These are phyloP conservation scores for Colletotrichum somersetense DNA, from an alignment of 2,329 filamentous ascomycete genomes.

Conservation along the genomic window DNA sequence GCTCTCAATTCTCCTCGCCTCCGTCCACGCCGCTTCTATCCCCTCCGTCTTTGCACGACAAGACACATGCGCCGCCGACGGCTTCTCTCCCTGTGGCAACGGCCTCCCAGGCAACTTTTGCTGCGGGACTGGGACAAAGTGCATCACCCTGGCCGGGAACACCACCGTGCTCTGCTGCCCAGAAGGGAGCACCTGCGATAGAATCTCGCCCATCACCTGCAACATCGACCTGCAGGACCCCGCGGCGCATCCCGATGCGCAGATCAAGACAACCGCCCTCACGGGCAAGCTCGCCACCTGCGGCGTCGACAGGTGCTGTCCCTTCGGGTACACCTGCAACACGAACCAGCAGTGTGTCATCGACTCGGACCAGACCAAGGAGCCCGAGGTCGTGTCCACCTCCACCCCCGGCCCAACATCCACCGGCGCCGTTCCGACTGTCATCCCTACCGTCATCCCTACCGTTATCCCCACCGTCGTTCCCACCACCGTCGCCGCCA, in stretches of 20 bases:
- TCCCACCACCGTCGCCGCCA: constrained; percentile 43
- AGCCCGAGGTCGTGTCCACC: constrained; percentile 46
- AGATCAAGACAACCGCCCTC: constrained; percentile 76
- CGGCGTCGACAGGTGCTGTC: constrained; percentile 71
- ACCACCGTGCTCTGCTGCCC: constrained; percentile 82
- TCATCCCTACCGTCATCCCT: constrained; percentile 35
- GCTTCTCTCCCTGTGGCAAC: constrained; percentile 65
- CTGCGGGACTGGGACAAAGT: constrained; percentile 67
- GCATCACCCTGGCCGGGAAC: constrained; percentile 71
- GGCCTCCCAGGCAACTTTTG: constrained; percentile 75
- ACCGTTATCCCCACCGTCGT: constrained; percentile 40
- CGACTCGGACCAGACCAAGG: constrained; percentile 63
- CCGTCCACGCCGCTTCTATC: constrained; percentile 55
- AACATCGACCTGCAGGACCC: constrained; percentile 72
- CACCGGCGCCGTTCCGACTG: constrained; percentile 44
- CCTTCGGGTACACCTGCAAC: constrained; percentile 77
- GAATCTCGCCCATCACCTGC: constrained; percentile 74
- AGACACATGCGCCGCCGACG: constrained; percentile 63
- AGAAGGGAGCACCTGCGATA: constrained; percentile 65
- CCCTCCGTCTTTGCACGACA: constrained; percentile 57
- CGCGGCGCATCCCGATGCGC: constrained; percentile 65
- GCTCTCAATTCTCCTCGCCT: constrained; percentile 53
- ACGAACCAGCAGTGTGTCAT: constrained; percentile 61
- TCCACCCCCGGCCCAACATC: constrained; percentile 41
- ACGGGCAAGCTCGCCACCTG: constrained; percentile 68